These are phyloP conservation scores for Pseudopyrenochaeta lycopersici DNA, from an alignment of 2,329 filamentous ascomycete species.

Conservation along the genomic window DNA sequence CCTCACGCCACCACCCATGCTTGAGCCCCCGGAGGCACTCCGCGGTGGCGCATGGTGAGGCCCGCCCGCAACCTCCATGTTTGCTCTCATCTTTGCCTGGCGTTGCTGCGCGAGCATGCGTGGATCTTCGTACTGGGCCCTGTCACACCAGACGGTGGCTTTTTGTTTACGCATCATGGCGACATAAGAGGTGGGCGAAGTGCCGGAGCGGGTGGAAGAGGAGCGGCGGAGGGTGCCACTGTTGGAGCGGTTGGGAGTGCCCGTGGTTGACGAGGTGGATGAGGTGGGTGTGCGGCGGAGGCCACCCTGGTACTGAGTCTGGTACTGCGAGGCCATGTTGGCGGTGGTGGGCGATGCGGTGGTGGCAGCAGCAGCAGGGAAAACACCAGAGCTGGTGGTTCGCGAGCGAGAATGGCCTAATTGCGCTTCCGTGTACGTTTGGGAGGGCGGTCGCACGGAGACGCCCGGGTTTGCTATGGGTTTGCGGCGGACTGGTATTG, in stretches of 20 bases:
- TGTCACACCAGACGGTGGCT: slow-evolving; percentile 97
- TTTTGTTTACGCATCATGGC: slow-evolving; percentile 97
- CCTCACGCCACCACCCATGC: slow-evolving; percentile 64
- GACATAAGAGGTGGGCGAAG: slow-evolving; percentile 79
- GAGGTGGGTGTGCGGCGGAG: slow-evolving; percentile 70
- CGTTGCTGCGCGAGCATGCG: slow-evolving; percentile 82
- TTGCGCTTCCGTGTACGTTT: slow-evolving; percentile 29
- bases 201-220: slow-evolving; percentile 79
- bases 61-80: slow-evolving; percentile 80
- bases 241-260: slow-evolving; percentile 59
- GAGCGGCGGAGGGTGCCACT: slow-evolving; percentile 72
- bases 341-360: slow-evolving; percentile 31
- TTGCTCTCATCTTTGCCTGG: slow-evolving; percentile 85
- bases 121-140: slow-evolving; percentile 90
- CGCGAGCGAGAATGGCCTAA: slow-evolving; percentile 47
- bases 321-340: slow-evolving; percentile 47
- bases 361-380: slow-evolving; percentile 25
- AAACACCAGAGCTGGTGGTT: slow-evolving; percentile 50
- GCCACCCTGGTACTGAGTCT: slow-evolving; percentile 43
- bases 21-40: slow-evolving; percentile 50
- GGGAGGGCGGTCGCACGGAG: slow-evolving; percentile 40
- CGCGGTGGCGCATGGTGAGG: slow-evolving; percentile 46
- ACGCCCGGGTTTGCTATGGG: slow-evolving; percentile 45
- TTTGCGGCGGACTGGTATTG: slow-evolving; percentile 44
- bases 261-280: slow-evolving; percentile 70